A percentile compares a stretch with the other conserved stretches of the same genome.
These are phyloP conservation scores for Ophiorrhiza pumila DNA, from an alignment of 257 asterid genomes.

Conservation along the genomic window DNA sequence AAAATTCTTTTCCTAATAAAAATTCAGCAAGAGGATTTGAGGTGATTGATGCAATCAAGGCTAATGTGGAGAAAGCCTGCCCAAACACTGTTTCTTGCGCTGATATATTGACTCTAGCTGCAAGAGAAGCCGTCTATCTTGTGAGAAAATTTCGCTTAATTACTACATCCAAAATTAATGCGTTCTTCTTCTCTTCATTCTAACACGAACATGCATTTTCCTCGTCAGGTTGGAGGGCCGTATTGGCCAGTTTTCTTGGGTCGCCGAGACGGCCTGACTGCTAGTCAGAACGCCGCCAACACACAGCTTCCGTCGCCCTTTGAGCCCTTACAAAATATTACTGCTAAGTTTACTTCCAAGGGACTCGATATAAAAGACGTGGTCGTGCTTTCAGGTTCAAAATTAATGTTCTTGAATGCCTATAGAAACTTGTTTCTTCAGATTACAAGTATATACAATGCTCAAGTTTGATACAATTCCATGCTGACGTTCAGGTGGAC, in stretches of 20 bases:
- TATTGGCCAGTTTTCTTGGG: conserved; percentile 57
- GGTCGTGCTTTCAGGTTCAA: conserved; percentile 66
- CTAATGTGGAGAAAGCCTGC: conserved; percentile 60
- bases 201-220: background rate
- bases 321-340: conserved; percentile 55
- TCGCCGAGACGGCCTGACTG: conserved; percentile 71
- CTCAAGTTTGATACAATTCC: no score
- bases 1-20: conserved; percentile 43
- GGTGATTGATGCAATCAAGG: conserved; percentile 64
- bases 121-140: conserved; percentile 63
- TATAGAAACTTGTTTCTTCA: no score
- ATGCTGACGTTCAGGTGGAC: no score
- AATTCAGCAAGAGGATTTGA: conserved; percentile 70
- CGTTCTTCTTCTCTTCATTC: no score
- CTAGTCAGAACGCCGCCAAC: conserved; percentile 54
- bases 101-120: conserved; percentile 63
- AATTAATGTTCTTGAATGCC: no score
- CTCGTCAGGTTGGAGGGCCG: conserved; percentile 56
- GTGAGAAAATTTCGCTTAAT: conserved; percentile 28
- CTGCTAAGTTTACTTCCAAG: conserved; percentile 51
- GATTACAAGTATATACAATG: no score
- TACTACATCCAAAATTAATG: background rate
- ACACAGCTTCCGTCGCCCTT: conserved; percentile 60
- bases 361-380: conserved; percentile 67
- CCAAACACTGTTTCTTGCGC: conserved; percentile 68